These are phyloP conservation scores for Sclerotinia nivalis DNA, from an alignment of 2,329 filamentous ascomycete genomes.

Conservation along the genomic window DNA sequence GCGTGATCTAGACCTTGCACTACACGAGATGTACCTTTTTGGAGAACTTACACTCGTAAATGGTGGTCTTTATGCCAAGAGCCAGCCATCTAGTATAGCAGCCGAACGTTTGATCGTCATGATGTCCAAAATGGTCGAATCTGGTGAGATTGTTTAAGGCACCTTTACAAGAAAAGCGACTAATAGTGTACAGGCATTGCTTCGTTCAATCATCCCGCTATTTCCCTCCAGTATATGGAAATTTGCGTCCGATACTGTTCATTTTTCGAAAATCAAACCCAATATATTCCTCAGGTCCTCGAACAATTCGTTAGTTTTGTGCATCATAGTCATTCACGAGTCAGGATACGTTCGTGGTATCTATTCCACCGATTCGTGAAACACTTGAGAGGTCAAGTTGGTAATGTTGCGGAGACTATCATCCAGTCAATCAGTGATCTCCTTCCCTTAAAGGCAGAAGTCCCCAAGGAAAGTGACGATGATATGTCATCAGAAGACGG, in stretches of 20 bases:
- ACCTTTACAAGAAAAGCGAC: slow-evolving; percentile 26
- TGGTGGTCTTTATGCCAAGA: slow-evolving; percentile 83
- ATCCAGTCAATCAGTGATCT: slow-evolving; percentile 89
- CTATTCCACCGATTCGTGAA: slow-evolving; percentile 92
- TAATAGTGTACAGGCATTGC: slow-evolving; percentile 66
- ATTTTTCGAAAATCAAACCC: slow-evolving; percentile 84
- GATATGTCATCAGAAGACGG: slow-evolving; percentile 96
- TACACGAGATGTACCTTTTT: slow-evolving; percentile 95
- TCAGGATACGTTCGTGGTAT: slow-evolving; percentile 94
- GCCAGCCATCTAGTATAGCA: slow-evolving; percentile 74
- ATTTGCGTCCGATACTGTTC: slow-evolving; percentile 91
- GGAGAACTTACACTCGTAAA: slow-evolving; percentile 91
- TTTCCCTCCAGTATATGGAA: slow-evolving; percentile 97
- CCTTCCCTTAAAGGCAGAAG: slow-evolving; percentile 85
- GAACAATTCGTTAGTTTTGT: slow-evolving; percentile 90
- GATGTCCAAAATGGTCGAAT: slow-evolving; percentile 95
- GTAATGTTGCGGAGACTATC: slow-evolving; percentile 86
- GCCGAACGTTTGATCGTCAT: slow-evolving; percentile 82
- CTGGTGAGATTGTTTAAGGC: slow-evolving; percentile 59
- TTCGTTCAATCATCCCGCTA: slow-evolving; percentile 83
- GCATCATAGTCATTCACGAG: slow-evolving; percentile 82
- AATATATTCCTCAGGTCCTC: slow-evolving; percentile 80
- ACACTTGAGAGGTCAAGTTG: slow-evolving; percentile 79
- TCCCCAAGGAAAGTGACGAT: slow-evolving; percentile 74
- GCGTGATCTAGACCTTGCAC: slow-evolving; percentile 89